A percentile compares a stretch with the other conserved stretches of the same genome.
Evolutionary conservation across 768 basidiomycete genomes (phyloP).

Genomic region (Hemileccinum rubropunctum): DNA sequence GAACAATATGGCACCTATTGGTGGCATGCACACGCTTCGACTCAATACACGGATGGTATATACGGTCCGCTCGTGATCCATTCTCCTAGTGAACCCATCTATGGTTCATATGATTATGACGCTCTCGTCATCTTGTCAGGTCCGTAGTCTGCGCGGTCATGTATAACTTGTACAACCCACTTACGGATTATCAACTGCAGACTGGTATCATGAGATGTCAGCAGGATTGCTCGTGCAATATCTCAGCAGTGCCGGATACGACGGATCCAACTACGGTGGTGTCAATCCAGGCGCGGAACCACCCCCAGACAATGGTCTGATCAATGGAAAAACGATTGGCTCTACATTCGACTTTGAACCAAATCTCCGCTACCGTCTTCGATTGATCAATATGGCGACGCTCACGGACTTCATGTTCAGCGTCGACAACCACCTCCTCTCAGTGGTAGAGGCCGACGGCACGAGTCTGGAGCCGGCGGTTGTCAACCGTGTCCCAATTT

Average conservation of each 20-base stretch:
- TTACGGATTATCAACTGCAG: slow-evolving; percentile 7
- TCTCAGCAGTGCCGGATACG: slow-evolving; percentile 25
- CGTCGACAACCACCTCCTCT: slow-evolving; percentile 44
- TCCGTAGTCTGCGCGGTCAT: slow-evolving; percentile 12
- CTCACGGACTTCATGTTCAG: slow-evolving; percentile 46
- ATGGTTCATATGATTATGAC: slow-evolving; percentile 38
- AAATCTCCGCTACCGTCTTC: slow-evolving; percentile 42
- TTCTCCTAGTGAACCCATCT: slow-evolving; percentile 32
- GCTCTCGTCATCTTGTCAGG: slow-evolving; percentile 37
- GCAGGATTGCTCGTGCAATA: slow-evolving; percentile 29
- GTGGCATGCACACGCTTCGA: slow-evolving; percentile 44
- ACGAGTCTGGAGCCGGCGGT: slow-evolving; percentile 37
- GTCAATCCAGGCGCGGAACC: slow-evolving; percentile 35
- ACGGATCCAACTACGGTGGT: slow-evolving; percentile 30
- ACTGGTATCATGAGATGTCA: slow-evolving; percentile 35
- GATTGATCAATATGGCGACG: slow-evolving; percentile 46
- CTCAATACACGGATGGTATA: slow-evolving; percentile 48
- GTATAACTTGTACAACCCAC: background rate
- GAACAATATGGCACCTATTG: slow-evolving; percentile 46
- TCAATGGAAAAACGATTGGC: slow-evolving; percentile 30
- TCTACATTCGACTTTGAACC: slow-evolving; percentile 33
- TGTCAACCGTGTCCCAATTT: slow-evolving; percentile 40
- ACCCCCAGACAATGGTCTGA: slow-evolving; percentile 37
- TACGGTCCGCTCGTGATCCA: slow-evolving; percentile 49
- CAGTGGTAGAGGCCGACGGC: slow-evolving; percentile 49